Base-by-base conservation (phyloP, 2,329 filamentous ascomycete genomes). In the Hypoxylon sp. region DNA sequence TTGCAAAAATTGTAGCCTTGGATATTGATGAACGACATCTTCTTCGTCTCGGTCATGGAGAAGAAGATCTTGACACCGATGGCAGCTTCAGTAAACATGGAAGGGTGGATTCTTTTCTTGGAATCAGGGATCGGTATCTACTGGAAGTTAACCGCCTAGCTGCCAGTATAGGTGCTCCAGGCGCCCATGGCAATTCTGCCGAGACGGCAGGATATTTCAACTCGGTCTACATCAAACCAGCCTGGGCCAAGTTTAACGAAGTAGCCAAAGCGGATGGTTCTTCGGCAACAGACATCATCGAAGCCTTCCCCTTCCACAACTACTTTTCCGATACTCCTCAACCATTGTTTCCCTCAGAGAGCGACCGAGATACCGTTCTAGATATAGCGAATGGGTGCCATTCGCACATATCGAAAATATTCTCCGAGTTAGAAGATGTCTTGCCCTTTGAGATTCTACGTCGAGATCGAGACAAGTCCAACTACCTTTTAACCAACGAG, bases 121-220 rank as follows among this genome's bases (percentile, higher is more conserved):
- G 96, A 63, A 94, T 95, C 64, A 86, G 93, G 49, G 83, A 87
- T 57, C 78, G 81, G 29, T 90, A 91, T 65, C 78, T 99, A 8
- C 77, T 81, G 13, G 91, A 97, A 71, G 93, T 99, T 27, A 87
- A 89, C 71, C 88, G 91, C 27, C 79, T 99, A 19, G 93, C 94
- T 6, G 82, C 82, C 35, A 95, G 90, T 63, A 87, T 99, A 59
- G 86, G 84, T 13, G 94, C 91, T 2, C 89, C 92, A 30, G 94
- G 94, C 48, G 92, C 92, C n/a, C 94, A 99, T 69, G 91, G 92
- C 15, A 95, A 89, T 71, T 96, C 93, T 19, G 95, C 94, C 45
- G 94, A 99, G 77, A 99, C 93, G 2, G 94, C 94, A 25, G 91
- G 91, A 19, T 97, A 99, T 73, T 99, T 99, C 77, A 90, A 96